These are phyloP conservation scores for Schizothecium vesticola DNA, from an alignment of 495 filamentous ascomycete species.

Conservation along the genomic window DNA sequence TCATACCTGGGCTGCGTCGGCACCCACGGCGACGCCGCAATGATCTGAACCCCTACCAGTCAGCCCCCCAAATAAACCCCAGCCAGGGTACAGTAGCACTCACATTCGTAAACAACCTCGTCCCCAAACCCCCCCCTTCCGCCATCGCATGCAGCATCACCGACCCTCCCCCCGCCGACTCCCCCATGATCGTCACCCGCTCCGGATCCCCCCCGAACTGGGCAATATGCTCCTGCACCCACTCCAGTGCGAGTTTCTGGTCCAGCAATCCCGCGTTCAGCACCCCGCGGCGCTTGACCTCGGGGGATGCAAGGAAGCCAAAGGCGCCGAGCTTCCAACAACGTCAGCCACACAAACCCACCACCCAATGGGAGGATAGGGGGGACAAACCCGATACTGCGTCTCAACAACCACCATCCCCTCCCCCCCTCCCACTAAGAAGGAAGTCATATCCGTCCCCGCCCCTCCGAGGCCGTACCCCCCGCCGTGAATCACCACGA, in stretches of 20 bases:
- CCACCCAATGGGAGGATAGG: slow-evolving; percentile 26
- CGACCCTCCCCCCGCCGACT: slow-evolving; percentile 44
- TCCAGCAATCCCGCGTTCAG: slow-evolving; percentile 43
- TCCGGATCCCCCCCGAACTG: slow-evolving; percentile 46
- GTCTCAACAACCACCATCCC: slow-evolving; percentile 27
- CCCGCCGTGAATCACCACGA: slow-evolving; percentile 42
- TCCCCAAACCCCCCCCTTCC: neutral
- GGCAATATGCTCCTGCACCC: slow-evolving; percentile 52
- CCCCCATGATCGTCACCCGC: slow-evolving; percentile 40
- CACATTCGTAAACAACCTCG: slow-evolving; percentile 14
- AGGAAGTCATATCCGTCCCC: slow-evolving; percentile 22
- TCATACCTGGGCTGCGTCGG: slow-evolving; percentile 46
- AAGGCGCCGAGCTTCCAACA: slow-evolving; percentile 21
- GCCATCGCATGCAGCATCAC: slow-evolving; percentile 21
- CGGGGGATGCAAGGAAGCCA: slow-evolving; percentile 19
- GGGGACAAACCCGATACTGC: slow-evolving; percentile 24
- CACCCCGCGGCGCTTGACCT: slow-evolving; percentile 26
- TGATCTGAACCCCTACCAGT: slow-evolving; percentile 28
- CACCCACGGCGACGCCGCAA: slow-evolving; percentile 49
- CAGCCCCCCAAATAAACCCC: neutral
- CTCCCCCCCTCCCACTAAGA: slow-evolving; percentile 15
- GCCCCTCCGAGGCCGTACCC: slow-evolving; percentile 37
- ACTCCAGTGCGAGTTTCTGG: slow-evolving; percentile 39
- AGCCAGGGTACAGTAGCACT: neutral
- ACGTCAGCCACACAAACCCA: neutral